phyloP scores from a whole-genome alignment of 805 yeast species.

The Metschnikowia gelsemii region DNA sequence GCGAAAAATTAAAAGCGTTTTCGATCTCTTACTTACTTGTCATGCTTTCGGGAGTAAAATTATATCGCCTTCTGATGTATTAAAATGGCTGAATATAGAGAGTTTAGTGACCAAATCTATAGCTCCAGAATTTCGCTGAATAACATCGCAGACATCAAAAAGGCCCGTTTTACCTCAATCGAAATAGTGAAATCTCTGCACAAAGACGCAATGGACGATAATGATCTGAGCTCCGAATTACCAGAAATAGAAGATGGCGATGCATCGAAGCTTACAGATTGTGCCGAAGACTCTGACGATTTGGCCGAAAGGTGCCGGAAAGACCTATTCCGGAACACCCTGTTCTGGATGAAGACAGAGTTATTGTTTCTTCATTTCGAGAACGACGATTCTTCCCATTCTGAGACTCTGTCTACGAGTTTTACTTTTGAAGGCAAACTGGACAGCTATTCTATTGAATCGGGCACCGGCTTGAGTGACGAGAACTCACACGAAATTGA shows the following conservation, averaged over 20 bases:
- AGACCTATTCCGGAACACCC: conserved; percentile 1
- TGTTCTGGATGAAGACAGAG: conserved; percentile 13
- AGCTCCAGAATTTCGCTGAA: too few relatives aligned
- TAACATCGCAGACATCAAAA: too few relatives aligned
- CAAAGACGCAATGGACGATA: too few relatives aligned
- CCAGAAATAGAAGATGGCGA: background rate
- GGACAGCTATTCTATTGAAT: background rate
- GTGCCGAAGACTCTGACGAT: background rate
- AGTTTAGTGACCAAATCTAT: too few relatives aligned
- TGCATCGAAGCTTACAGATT: background rate
- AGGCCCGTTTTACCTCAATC: too few relatives aligned
- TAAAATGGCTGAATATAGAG: too few relatives aligned
- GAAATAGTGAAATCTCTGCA: too few relatives aligned
- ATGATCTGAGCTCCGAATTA: too few relatives aligned
- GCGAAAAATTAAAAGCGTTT: too few relatives aligned
- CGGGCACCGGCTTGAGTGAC: background rate
- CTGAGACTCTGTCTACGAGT: background rate
- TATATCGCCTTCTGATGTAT: too few relatives aligned
- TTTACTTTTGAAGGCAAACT: background rate
- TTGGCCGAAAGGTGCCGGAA: conserved; percentile 7
- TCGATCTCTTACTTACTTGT: too few relatives aligned
- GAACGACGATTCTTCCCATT: background rate
- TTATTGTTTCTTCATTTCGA: conserved; percentile 7
- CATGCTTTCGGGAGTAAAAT: too few relatives aligned
- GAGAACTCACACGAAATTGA: background rate